Percentiles rank a stretch among this genome's conserved stretches.
Evolutionary conservation across 169 alveolate genomes (phyloP).

Genomic region (Plasmodium gallinaceum): DNA sequence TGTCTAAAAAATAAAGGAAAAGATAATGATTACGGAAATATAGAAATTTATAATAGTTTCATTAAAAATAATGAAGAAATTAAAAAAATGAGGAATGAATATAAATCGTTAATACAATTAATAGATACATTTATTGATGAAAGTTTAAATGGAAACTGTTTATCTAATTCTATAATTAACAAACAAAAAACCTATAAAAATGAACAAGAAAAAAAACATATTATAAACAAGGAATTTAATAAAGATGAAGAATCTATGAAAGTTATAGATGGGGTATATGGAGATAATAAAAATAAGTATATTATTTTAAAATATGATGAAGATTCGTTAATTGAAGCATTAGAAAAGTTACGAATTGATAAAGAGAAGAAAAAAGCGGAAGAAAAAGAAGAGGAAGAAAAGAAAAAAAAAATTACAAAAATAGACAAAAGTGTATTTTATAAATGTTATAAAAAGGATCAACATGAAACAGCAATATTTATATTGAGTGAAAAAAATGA

Average conservation of each 20-base stretch:
- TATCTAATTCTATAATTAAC: background rate
- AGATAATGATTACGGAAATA: background rate
- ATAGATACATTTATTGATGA: slow-evolving; percentile 49
- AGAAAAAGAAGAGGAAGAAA: background rate
- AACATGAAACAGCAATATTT: slow-evolving; percentile 37
- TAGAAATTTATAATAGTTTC: background rate
- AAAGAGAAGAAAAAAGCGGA: slow-evolving; percentile 14
- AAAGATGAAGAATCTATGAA: slow-evolving; percentile 11
- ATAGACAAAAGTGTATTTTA: slow-evolving; percentile 46
- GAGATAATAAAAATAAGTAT: slow-evolving; percentile 27
- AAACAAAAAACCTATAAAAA: background rate
- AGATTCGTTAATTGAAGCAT: slow-evolving; percentile 60
- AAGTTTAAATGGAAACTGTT: slow-evolving; percentile 6
- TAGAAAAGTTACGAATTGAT: slow-evolving; percentile 55
- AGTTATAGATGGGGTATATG: slow-evolving; percentile 15
- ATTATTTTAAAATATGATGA: slow-evolving; percentile 58
- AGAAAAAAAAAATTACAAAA: slow-evolving; percentile 4
- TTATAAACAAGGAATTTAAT: background rate
- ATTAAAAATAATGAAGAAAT: slow-evolving; percentile 49
- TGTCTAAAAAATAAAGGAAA: background rate
- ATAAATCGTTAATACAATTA: slow-evolving; percentile 18
- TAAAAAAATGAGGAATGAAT: slow-evolving; percentile 28
- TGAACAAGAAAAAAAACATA: background rate
- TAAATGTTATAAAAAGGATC: slow-evolving; percentile 45
- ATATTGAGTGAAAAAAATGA: slow-evolving; percentile 49